phyloP scores from a whole-genome alignment of 2,329 filamentous ascomycete species.

The Dothistroma septosporum region DNA sequence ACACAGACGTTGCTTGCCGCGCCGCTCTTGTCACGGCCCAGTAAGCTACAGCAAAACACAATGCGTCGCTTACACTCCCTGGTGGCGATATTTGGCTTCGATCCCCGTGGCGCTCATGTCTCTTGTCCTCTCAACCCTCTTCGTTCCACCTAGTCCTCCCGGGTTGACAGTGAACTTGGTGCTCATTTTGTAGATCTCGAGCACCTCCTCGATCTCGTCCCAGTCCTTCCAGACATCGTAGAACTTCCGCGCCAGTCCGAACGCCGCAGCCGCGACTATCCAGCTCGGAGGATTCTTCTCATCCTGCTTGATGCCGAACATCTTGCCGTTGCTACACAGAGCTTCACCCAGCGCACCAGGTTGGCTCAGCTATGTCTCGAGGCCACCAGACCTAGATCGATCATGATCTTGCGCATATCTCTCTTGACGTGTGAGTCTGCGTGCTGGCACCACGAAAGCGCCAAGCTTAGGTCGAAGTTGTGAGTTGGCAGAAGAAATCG shows the following conservation, averaged over 20 bases:
- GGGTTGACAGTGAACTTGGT: neutral
- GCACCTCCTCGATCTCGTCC: neutral
- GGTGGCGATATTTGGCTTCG: too few relatives aligned
- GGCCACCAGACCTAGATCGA: neutral
- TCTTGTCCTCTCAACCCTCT: neutral
- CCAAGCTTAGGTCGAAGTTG: neutral
- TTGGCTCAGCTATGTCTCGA: neutral
- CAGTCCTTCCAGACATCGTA: neutral
- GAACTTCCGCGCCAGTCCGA: neutral
- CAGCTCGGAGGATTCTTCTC: neutral
- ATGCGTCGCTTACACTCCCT: too few relatives aligned
- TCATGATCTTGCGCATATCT: neutral
- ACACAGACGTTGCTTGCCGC: too few relatives aligned
- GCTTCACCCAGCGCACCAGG: neutral
- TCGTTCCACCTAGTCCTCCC: neutral
- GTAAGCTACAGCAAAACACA: too few relatives aligned
- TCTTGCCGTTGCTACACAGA: neutral
- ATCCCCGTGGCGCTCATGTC: too few relatives aligned
- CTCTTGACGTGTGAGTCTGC: neutral
- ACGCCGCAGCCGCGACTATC: neutral
- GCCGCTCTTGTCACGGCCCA: too few relatives aligned
- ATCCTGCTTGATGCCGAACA: neutral
- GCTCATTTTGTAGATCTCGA: neutral
- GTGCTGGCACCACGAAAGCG: neutral
- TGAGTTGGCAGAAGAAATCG: slow-evolving; percentile 30